These are phyloP conservation scores for Penicillium ucsense DNA, from an alignment of 495 filamentous ascomycete species.

Conservation along the genomic window DNA sequence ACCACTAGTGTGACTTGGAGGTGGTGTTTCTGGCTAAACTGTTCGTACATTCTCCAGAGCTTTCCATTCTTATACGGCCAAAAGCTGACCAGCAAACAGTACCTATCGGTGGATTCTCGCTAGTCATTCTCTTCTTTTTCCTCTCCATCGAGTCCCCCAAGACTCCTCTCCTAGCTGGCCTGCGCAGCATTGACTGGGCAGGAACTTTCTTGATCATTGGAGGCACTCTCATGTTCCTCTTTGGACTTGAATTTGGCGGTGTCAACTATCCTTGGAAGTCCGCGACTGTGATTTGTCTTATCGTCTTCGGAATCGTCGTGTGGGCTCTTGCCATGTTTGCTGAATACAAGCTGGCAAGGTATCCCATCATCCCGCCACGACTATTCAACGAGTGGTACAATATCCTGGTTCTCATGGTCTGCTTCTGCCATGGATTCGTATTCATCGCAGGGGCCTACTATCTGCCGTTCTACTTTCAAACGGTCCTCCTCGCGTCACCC, in stretches of 20 bases:
- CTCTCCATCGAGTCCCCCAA: slow-evolving; percentile 67
- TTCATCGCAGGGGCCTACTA: slow-evolving; percentile 70
- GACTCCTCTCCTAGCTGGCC: slow-evolving; percentile 57
- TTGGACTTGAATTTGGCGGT: slow-evolving; percentile 73
- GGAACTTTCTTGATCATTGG: slow-evolving; percentile 61
- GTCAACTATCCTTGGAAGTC: slow-evolving; percentile 68
- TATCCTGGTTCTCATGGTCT: slow-evolving; percentile 45
- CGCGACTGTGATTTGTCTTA: slow-evolving; percentile 63
- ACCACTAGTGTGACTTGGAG: slow-evolving; percentile 55
- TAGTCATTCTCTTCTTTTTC: slow-evolving; percentile 57
- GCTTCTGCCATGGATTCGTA: slow-evolving; percentile 58
- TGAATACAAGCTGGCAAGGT: slow-evolving; percentile 64
- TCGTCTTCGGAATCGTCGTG: slow-evolving; percentile 63
- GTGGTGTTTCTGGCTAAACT: slow-evolving; percentile 57
- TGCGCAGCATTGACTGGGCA: slow-evolving; percentile 69
- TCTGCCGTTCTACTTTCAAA: slow-evolving; percentile 71
- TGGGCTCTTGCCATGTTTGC: slow-evolving; percentile 53
- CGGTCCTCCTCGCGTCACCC: slow-evolving; percentile 60
- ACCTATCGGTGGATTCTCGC: slow-evolving; percentile 62
- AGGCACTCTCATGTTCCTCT: slow-evolving; percentile 73
- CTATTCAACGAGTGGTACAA: slow-evolving; percentile 55
- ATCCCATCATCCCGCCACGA: slow-evolving; percentile 66
- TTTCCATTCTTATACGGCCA: neutral
- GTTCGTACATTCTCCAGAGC: slow-evolving; percentile 21
- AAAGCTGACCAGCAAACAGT: slow-evolving; percentile 27